These are phyloP conservation scores for Kazachstania martiniae DNA, from an alignment of 805 yeast species.

Conservation along the genomic window DNA sequence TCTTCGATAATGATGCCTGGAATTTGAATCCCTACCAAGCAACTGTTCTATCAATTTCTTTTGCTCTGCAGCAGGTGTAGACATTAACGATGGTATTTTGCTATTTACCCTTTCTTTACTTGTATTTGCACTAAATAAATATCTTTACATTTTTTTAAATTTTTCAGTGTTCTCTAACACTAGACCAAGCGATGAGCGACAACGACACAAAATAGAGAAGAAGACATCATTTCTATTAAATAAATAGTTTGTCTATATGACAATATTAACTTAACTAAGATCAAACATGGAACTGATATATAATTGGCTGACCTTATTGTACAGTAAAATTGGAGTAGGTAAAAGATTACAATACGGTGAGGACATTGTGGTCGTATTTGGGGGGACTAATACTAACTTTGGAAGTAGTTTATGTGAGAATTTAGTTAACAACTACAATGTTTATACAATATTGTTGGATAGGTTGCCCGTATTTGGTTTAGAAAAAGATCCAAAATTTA, in stretches of 20 bases:
- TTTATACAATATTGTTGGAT: constrained; percentile 13
- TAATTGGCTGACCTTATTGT: no score
- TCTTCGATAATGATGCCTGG: constrained; percentile 6
- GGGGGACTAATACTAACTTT: constrained; percentile 14
- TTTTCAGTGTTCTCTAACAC: no score
- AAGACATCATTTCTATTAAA: no score
- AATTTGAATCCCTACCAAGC: constrained; percentile 35
- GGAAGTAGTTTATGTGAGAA: constrained; percentile 9
- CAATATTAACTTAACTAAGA: no score
- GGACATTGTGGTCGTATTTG: constrained; percentile 12
- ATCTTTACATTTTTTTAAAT: no score
- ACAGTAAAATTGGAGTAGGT: not conserved
- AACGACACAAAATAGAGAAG: no score
- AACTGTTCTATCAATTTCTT: constrained; percentile 65
- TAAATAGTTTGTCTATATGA: no score
- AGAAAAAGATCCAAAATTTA: not conserved
- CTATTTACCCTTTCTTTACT: no score
- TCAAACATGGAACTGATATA: no score
- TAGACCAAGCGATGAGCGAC: no score
- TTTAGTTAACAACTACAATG: constrained; percentile 3
- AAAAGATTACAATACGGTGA: constrained; percentile 5
- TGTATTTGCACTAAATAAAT: no score
- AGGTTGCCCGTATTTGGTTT: not conserved
- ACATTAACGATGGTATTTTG: no score
- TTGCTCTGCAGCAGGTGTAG: constrained; percentile 64